Base-by-base conservation (phyloP, 1,284 basidiomycete species). In the Meripilus lineatus region DNA sequence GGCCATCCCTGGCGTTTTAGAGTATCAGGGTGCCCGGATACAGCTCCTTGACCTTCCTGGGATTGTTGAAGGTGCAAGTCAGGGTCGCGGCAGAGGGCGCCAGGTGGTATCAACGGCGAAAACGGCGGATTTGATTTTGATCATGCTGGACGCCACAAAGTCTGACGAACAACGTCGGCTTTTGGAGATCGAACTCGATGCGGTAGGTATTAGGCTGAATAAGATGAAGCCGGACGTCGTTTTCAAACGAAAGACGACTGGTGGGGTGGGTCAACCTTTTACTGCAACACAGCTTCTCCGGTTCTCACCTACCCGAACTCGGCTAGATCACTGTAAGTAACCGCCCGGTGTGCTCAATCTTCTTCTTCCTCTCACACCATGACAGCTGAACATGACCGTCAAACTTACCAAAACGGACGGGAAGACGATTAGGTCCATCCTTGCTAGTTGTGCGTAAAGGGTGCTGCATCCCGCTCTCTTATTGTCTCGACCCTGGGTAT, bases 111-210 rank as follows among this genome's bases (percentile, higher is more conserved):
- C 89, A 44, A 90, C 92, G 20, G 93, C 90, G 18, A 96, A 97
- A 70, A 99, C 95, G 1, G 93, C 95, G 2, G 95, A 99, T 66
- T 73, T 98, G 34, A 94, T 98, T 53, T 69, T 96, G 42, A 79
- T 98, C 54, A 93, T 97, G 89, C 76, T 95, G 41, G 95, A 98
- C 59, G 93, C 94, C 3, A 98, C 93, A 5, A 99, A 99, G 65
- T 91, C 91, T 3, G 86, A 92, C 37, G 92, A 97, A 63, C 96
- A 99, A 61, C 82, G 88, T 49, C 74, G 78, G 32, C 70, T 94
- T 49, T 72, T 98, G 20, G 95, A 98, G 63, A 77, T 90, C 42
- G 95, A 99, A 63, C 71, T 99, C 24, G 95, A 98, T 58, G 91
- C 94, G 1, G 94, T 99, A 30, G 95, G 96, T 6, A 97, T 99